These are phyloP conservation scores for Saccharomycopsis oosterbeekiorum DNA, from an alignment of 805 yeast genomes.

Conservation along the genomic window DNA sequence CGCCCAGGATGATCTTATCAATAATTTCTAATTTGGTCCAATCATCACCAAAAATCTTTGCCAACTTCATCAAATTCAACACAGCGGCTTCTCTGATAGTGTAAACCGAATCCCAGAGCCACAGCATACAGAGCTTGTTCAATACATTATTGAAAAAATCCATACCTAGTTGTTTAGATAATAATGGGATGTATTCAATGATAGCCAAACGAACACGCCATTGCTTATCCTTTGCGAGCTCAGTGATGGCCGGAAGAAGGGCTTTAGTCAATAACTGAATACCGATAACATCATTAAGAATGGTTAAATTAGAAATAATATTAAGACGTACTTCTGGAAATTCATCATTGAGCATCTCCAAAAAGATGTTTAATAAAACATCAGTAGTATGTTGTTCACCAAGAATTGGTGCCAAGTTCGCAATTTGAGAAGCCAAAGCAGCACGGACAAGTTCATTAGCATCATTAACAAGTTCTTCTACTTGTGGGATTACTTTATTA, in stretches of 20 bases:
- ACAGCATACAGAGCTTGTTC: conserved; percentile 85
- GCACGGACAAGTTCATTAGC: conserved; percentile 90
- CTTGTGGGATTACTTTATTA: conserved; percentile 69
- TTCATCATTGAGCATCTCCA: conserved; percentile 93
- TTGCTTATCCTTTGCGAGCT: conserved; percentile 89
- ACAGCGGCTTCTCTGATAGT: conserved; percentile 97
- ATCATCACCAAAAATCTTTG: conserved; percentile 80
- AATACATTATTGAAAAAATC: conserved; percentile 87
- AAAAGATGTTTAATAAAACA: conserved; percentile 73
- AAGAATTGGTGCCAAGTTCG: conserved; percentile 76
- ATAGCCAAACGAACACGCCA: conserved; percentile 98
- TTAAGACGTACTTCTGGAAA: conserved; percentile 93
- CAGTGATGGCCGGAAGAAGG: conserved; percentile 89
- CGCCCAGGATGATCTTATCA: conserved; percentile 52
- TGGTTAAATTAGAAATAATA: conserved; percentile 83
- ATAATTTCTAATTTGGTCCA: conserved; percentile 89
- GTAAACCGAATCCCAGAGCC: conserved; percentile 97
- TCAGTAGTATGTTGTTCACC: conserved; percentile 80
- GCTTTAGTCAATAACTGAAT: conserved; percentile 79
- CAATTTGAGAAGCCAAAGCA: conserved; percentile 79
- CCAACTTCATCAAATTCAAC: conserved; percentile 63
- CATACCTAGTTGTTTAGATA: conserved; percentile 90
- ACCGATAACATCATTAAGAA: conserved; percentile 91
- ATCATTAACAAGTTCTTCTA: conserved; percentile 77
- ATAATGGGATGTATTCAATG: conserved; percentile 88